Evolutionary conservation across 768 basidiomycete species (phyloP).

Genomic region (Peribolospora baueri): DNA sequence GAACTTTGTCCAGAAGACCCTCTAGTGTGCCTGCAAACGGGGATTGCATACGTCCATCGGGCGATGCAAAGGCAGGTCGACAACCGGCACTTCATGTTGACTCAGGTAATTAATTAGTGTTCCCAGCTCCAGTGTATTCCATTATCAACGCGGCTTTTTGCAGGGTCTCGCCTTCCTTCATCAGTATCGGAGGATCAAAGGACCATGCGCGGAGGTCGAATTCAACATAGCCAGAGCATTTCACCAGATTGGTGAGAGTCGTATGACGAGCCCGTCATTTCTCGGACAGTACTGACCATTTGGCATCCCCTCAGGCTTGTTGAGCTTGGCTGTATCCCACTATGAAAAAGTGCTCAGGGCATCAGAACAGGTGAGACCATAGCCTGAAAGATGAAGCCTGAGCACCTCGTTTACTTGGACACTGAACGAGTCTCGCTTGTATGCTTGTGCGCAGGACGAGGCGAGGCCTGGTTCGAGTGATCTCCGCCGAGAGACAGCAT

Average conservation of each 20-base stretch:
- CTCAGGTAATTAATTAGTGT: conserved; percentile 28
- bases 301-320: conserved; percentile 31
- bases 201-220: conserved; percentile 47
- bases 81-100: conserved; percentile 70
- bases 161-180: conserved; percentile 66
- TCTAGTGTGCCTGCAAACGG: conserved; percentile 55
- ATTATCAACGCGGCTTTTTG: no score
- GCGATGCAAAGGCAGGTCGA: conserved; percentile 85
- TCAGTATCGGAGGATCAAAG: conserved; percentile 46
- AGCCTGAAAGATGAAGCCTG: neutral
- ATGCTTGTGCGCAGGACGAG: neutral
- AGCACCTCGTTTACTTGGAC: neutral
- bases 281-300: neutral
- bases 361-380: conserved; percentile 23
- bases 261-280: neutral
- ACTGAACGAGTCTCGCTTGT: neutral
- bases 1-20: conserved; percentile 66
- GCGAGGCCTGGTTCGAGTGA: conserved; percentile 20
- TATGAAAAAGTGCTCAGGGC: conserved; percentile 52
- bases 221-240: conserved; percentile 81
- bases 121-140: neutral
- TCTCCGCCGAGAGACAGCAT: conserved; percentile 52
- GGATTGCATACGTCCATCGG: conserved; percentile 62
- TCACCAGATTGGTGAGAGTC: conserved; percentile 56
- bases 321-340: conserved; percentile 57